A percentile compares a stretch with the other conserved stretches of the same genome.
Conservation (phyloP, 2,329 filamentous ascomycete genomes). For the Fusarium sp. region DNA sequence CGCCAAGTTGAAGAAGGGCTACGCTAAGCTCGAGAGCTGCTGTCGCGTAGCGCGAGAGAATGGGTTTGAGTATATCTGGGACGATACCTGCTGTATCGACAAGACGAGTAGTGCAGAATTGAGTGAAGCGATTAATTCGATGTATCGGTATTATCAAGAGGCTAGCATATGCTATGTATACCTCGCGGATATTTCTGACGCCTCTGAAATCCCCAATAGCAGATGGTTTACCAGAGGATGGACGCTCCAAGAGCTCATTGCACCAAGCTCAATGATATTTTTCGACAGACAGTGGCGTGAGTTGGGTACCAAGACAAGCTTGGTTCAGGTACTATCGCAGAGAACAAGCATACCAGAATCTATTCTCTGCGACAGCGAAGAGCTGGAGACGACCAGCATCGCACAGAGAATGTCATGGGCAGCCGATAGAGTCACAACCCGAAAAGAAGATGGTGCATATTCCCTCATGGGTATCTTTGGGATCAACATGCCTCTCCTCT, state of each 20-base stretch:
- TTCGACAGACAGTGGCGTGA: neutral
- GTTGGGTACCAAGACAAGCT: neutral
- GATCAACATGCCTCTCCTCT: constrained; percentile 1
- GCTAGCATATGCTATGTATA: constrained; percentile 20
- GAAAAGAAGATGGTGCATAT: constrained; percentile 5
- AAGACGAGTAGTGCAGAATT: constrained; percentile 32
- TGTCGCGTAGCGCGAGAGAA: constrained; percentile 1
- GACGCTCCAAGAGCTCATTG: constrained; percentile 12
- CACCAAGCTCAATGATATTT: neutral
- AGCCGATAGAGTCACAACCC: neutral
- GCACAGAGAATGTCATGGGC: constrained; percentile 20
- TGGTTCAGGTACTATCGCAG: neutral
- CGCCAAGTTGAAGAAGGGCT: neutral
- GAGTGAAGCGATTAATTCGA: constrained; percentile 30
- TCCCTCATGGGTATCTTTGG: constrained; percentile 2
- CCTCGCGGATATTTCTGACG: neutral
- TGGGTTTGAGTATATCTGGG: constrained; percentile 25
- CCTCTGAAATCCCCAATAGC: neutral
- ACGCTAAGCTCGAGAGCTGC: constrained; percentile 16
- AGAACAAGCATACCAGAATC: neutral
- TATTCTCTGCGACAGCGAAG: neutral
- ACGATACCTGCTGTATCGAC: constrained; percentile 36
- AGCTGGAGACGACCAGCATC: neutral
- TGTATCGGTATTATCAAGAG: constrained; percentile 33
- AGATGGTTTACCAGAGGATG: constrained; percentile 23